Percentiles rank a stretch among this genome's conserved stretches.
These are phyloP conservation scores for Sphaerosporella brunnea DNA, from an alignment of 495 filamentous ascomycete species.

Conservation along the genomic window DNA sequence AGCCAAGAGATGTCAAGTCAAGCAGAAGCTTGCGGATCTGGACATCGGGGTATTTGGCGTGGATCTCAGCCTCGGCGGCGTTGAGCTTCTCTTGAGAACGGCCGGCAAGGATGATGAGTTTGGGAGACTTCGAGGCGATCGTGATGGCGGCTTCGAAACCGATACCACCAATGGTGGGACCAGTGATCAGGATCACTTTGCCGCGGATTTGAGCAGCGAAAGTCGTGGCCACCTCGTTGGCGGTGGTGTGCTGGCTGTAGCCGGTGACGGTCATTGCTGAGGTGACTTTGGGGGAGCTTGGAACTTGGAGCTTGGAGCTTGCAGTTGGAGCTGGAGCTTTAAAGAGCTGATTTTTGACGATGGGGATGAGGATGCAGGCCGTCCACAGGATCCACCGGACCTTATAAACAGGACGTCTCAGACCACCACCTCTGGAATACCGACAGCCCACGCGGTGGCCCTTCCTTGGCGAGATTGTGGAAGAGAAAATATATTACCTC, in stretches of 20 bases:
- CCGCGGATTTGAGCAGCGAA: not conserved
- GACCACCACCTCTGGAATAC: too few relatives aligned
- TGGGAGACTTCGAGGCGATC: conserved; percentile 30
- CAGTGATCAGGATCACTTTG: conserved; percentile 31
- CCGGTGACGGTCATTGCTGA: too few relatives aligned
- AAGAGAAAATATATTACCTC: too few relatives aligned
- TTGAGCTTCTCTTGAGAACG: conserved; percentile 10
- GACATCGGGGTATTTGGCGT: conserved; percentile 6
- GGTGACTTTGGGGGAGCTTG: too few relatives aligned
- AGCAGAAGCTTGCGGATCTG: conserved; percentile 29
- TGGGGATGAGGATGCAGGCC: too few relatives aligned
- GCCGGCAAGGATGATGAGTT: conserved; percentile 19
- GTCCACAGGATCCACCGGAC: too few relatives aligned
- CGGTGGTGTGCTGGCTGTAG: not conserved
- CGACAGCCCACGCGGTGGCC: too few relatives aligned
- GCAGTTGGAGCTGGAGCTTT: too few relatives aligned
- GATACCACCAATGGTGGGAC: conserved; percentile 32
- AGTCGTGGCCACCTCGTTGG: not conserved
- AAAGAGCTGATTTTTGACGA: too few relatives aligned
- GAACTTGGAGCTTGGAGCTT: too few relatives aligned
- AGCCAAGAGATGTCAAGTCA: conserved; percentile 32
- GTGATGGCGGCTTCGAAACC: conserved; percentile 32
- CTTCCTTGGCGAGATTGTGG: too few relatives aligned
- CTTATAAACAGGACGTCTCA: too few relatives aligned
- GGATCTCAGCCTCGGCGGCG: conserved; percentile 15